Evolutionary conservation across 257 asterid genomes (phyloP), one percentile per base, ranked within the genome.

Genomic region (Capsicum chinense): DNA sequence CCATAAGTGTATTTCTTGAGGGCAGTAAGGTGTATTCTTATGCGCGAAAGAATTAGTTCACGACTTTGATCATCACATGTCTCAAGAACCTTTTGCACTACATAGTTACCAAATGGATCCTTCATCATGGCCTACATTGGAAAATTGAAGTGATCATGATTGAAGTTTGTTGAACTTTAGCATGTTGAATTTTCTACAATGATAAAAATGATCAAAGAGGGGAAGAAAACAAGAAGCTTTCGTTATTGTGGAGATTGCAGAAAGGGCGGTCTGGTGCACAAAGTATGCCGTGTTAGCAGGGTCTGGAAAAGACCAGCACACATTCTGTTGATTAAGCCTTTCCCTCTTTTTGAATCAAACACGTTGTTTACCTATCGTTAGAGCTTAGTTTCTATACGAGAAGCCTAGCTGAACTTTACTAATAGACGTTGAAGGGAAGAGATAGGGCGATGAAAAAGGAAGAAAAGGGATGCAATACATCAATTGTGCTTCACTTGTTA

Each of bases 1-100:
- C 97, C 98, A 3, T 95, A 95, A 74, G 99, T 94, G 91, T 92
- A 95, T 88, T 86, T 93, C 92, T 94, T 94, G 82, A 95, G 97
- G 62, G 96, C 83, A 71, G 70, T 89, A 89, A 95, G 83, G 89
- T 95, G 99, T 83, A 94, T 90, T 90, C 92, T 94, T 79, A 95
- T 91, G 39, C 98, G 95, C 8, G 97, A 92, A 69, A 94, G 89
- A 79, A 94, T 91, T 44, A 94, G 83, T 88, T 92, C 95, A 1
- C 94, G 93, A 89, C 90, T 92, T 35, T 84, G 89, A 26, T 91
- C 94, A 79, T 95, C 97, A 64, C 98, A 95, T 1, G 97, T 95
- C 90, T 94, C 97, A 2, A 95, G 93, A n/a, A 95, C 95, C 86
- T 93, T 95, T 86, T 94, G 98, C 56, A 93, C 98, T 2, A 95